phyloP scores from a whole-genome alignment of 345 rosid species.

The Atalantia buxifolia region DNA sequence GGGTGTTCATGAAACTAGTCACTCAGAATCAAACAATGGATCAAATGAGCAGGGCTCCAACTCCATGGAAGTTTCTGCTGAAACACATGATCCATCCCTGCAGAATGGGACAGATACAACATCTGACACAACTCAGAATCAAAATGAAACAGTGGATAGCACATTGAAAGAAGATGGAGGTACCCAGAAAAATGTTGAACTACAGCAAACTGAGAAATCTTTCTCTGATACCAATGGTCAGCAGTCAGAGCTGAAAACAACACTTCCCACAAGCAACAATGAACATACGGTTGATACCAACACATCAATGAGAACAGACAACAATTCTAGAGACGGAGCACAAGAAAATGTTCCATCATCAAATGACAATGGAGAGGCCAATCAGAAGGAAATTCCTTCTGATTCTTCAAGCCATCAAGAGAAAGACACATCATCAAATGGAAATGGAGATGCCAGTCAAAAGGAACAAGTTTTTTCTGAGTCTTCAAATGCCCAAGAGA shows the following conservation, averaged over 20 bases:
- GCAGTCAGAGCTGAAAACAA: conserved; percentile 37
- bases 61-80: not conserved
- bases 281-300: conserved; percentile 22
- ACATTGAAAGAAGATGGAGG: conserved; percentile 25
- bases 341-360: conserved; percentile 26
- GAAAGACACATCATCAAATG: conserved; percentile 21
- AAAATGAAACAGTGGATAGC: conserved; percentile 20
- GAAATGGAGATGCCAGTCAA: conserved; percentile 21
- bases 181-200: conserved; percentile 29
- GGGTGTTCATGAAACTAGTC: conserved; percentile 20
- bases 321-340: conserved; percentile 20
- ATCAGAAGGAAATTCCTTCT: conserved; percentile 26
- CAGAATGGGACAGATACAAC: conserved; percentile 21
- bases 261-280: conserved; percentile 33
- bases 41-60: conserved; percentile 21
- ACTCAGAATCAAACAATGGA: conserved; percentile 26
- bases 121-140: conserved; percentile 20
- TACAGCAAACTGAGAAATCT: conserved; percentile 37
- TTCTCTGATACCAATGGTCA: conserved; percentile 39
- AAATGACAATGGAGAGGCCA: conserved; percentile 27
- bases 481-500: conserved; percentile 20
- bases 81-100: conserved; percentile 16
- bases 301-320: conserved; percentile 13
- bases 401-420: conserved; percentile 25
- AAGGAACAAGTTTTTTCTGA: conserved; percentile 13